Evolutionary conservation across 179 eudicot genomes (phyloP), one percentile per base, ranked within the genome.

Genomic region (Silene vulgaris): DNA sequence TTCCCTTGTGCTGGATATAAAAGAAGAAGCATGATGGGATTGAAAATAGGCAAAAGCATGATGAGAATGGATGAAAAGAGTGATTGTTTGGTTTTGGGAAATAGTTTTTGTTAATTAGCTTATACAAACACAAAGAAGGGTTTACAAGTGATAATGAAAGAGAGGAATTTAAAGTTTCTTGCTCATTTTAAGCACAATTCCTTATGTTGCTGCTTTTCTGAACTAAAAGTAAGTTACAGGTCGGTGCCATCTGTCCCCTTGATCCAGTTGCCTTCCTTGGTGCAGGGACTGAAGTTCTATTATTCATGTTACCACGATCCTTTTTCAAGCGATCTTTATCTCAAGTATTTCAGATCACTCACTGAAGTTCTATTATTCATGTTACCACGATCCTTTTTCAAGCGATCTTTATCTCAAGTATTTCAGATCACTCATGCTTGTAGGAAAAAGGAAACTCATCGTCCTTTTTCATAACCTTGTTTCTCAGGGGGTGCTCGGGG

Each of bases 401-500:
- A 19, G 54, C 3, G 28, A 4, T 19, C 71, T n/a, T 12, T 35
- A 6, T 37, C 16, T 37, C 26, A 7, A 37, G 56, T 19, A 17
- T 65, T 29, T 63, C 45, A 4, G 45, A 65, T 16, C 21, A 30
- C 20, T 32, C 8, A 12, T 43, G 23, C 21, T 19, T 9, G 12
- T 30, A 66, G 26, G 12, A 66, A 5, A 21, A 19, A 66, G 26
- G 12, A 66, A 5, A 21, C 40, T 20, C 29, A 8, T 35, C 56
- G 9, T 68, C 28, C 21, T 68, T 68, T 54, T 68, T 68, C 56
- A 40, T 43, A 0, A 68, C 11, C 29, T 68, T 20, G 54, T 68
- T 17, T 68, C 72, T 68, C 54, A 19, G 4, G 26, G 16, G 11
- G 17, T 0, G 21, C 56, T 43, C 16, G 1, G 12, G 54, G 26